These are phyloP conservation scores for Phytophthora kernoviae DNA, from an alignment of 352 stramenopile species.

Conservation along the genomic window DNA sequence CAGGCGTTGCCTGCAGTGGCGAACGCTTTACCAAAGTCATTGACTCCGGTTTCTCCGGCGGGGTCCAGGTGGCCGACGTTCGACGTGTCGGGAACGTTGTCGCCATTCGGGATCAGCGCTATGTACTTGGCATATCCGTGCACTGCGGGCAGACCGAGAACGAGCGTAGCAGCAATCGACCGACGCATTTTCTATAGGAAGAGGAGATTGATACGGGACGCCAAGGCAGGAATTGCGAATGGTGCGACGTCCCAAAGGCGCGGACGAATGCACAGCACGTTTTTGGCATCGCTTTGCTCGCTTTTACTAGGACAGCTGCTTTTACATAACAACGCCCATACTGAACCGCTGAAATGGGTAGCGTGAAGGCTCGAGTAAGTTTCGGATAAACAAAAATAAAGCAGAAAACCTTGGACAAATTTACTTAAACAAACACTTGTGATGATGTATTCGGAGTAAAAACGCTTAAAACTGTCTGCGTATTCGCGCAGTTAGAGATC, in stretches of 20 bases:
- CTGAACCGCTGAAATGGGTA: no score
- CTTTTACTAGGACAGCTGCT: no score
- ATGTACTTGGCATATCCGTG: constrained; percentile 50
- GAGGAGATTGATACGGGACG: not conserved
- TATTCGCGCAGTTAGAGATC: no score
- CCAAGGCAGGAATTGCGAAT: constrained; percentile 6
- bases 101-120: constrained; percentile 59
- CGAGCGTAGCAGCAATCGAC: constrained; percentile 14
- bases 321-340: no score
- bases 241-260: not conserved
- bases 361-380: no score
- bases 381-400: no score
- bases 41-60: constrained; percentile 50
- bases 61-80: constrained; percentile 64
- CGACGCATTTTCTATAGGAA: constrained; percentile 2
- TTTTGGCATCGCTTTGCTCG: constrained; percentile 3
- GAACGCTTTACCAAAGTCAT: constrained; percentile 74
- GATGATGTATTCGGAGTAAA: no score
- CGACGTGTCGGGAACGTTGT: constrained; percentile 40
- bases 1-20: constrained; percentile 47
- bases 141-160: constrained; percentile 14
- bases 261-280: constrained; percentile 6
- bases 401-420: no score
- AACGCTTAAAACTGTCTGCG: no score
- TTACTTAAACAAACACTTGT: no score